phyloP scores from a whole-genome alignment of 2,329 filamentous ascomycete genomes.

The Talaromyces sp. region DNA sequence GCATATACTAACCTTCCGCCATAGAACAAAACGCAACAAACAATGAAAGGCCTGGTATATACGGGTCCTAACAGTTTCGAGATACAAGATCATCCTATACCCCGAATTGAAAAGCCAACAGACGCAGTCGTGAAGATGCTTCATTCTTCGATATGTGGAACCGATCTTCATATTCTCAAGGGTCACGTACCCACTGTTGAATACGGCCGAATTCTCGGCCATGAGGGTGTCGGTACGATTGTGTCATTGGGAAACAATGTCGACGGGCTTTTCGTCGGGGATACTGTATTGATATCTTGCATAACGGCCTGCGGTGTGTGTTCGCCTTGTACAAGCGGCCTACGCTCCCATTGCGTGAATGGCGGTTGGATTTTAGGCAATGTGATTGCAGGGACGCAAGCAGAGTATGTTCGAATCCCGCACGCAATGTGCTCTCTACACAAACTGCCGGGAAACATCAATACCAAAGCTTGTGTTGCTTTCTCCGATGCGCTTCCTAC shows the following conservation, averaged over 20 bases:
- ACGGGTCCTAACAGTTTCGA: not conserved
- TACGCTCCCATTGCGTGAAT: constrained; percentile 54
- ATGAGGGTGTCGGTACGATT: constrained; percentile 55
- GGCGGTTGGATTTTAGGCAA: constrained; percentile 59
- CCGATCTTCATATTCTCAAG: constrained; percentile 55
- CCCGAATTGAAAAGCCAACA: constrained; percentile 40
- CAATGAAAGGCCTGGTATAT: constrained; percentile 4
- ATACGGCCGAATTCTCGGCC: constrained; percentile 51
- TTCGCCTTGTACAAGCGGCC: constrained; percentile 52
- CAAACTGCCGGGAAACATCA: constrained; percentile 42
- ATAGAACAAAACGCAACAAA: not conserved
- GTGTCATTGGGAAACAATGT: constrained; percentile 49
- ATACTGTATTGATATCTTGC: constrained; percentile 54
- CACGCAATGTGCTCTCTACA: constrained; percentile 50
- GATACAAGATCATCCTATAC: constrained; percentile 38
- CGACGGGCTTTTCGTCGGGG: constrained; percentile 49
- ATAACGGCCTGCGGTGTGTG: constrained; percentile 55
- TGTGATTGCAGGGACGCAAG: constrained; percentile 54
- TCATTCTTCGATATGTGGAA: constrained; percentile 54
- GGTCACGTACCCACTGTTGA: constrained; percentile 52
- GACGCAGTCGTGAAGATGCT: constrained; percentile 51
- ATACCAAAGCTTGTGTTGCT: constrained; percentile 31
- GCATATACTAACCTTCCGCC: not conserved
- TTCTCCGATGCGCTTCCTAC: constrained; percentile 5
- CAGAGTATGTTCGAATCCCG: constrained; percentile 56